Evolutionary conservation across 2,329 filamentous ascomycete species (phyloP).

Genomic region (Phoma sp.): DNA sequence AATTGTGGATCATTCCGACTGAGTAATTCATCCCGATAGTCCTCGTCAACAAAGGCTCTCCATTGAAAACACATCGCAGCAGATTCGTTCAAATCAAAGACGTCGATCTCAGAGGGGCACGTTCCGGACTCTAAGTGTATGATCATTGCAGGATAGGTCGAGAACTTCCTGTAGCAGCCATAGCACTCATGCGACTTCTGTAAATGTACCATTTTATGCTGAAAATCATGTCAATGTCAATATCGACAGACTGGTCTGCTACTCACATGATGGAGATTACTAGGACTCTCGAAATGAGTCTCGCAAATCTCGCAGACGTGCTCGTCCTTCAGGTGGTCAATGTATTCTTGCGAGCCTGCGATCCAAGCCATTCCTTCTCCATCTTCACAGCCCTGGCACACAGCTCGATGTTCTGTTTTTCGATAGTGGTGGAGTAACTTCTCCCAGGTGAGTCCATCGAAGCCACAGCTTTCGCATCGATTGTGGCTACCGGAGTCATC

Average conservation of each 20-base stretch:
- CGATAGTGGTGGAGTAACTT: slow-evolving; percentile 18
- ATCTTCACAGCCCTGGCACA: slow-evolving; percentile 2
- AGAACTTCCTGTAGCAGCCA: slow-evolving; percentile 19
- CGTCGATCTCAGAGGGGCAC: slow-evolving; percentile 22
- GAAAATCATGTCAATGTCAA: slow-evolving; percentile 1
- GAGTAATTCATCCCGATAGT: slow-evolving; percentile 24
- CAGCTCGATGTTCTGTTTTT: slow-evolving; percentile 7
- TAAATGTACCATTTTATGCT: slow-evolving; percentile 22
- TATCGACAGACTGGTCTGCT: not conserved
- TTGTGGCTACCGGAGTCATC: slow-evolving; percentile 16
- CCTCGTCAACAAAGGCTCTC: slow-evolving; percentile 22
- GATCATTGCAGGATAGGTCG: slow-evolving; percentile 21
- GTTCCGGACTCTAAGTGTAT: slow-evolving; percentile 23
- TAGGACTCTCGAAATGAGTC: slow-evolving; percentile 14
- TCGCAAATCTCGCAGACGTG: slow-evolving; percentile 21
- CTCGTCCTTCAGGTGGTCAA: slow-evolving; percentile 17
- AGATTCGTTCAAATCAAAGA: slow-evolving; percentile 20
- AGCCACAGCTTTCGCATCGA: slow-evolving; percentile 15
- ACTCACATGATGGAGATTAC: slow-evolving; percentile 19
- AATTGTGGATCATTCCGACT: slow-evolving; percentile 10
- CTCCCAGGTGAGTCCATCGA: slow-evolving; percentile 17
- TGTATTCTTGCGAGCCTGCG: slow-evolving; percentile 9
- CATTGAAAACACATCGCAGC: slow-evolving; percentile 27
- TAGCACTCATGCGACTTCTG: slow-evolving; percentile 15
- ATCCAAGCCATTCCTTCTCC: slow-evolving; percentile 17